These are phyloP conservation scores for Leptomonas seymouri DNA, from an alignment of 208 protist genomes.

Conservation along the genomic window DNA sequence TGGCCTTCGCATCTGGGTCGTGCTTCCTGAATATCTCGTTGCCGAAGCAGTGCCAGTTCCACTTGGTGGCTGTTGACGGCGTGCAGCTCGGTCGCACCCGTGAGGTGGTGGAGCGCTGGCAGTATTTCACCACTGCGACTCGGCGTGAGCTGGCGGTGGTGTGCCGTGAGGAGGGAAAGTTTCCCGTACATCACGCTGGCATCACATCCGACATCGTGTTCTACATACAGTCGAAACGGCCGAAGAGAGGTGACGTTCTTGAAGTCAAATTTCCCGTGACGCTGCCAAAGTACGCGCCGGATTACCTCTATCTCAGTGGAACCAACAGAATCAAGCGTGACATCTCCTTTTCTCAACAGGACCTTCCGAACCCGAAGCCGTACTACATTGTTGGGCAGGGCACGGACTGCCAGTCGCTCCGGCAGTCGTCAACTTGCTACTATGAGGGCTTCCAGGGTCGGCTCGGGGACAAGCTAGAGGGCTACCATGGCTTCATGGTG, in stretches of 20 bases:
- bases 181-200: slow-evolving; percentile 50
- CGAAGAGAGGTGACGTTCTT: not conserved
- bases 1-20: slow-evolving; percentile 75
- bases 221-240: slow-evolving; percentile 43
- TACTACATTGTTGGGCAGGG: slow-evolving; percentile 83
- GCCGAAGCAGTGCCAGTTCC: slow-evolving; percentile 59
- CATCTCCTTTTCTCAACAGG: slow-evolving; percentile 73
- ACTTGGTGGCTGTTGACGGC: slow-evolving; percentile 72
- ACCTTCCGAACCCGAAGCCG: slow-evolving; percentile 32
- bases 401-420: slow-evolving; percentile 59
- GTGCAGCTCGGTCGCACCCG: slow-evolving; percentile 55
- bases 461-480: slow-evolving; percentile 24
- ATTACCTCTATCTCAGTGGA: slow-evolving; percentile 50
- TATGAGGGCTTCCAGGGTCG: slow-evolving; percentile 74
- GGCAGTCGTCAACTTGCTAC: slow-evolving; percentile 58
- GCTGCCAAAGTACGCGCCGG: slow-evolving; percentile 39
- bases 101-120: slow-evolving; percentile 45
- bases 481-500: slow-evolving; percentile 74
- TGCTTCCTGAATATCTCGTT: slow-evolving; percentile 78
- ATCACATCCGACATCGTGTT: slow-evolving; percentile 47
- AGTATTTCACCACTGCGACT: slow-evolving; percentile 86
- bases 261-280: slow-evolving; percentile 44
- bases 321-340: slow-evolving; percentile 33
- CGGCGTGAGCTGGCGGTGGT: slow-evolving; percentile 53
- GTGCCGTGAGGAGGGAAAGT: slow-evolving; percentile 48